Evolutionary conservation across 176 grass and related monocot species (phyloP), one percentile per base, ranked within the genome.

Genomic region (Miscanthus lutarioriparius): DNA sequence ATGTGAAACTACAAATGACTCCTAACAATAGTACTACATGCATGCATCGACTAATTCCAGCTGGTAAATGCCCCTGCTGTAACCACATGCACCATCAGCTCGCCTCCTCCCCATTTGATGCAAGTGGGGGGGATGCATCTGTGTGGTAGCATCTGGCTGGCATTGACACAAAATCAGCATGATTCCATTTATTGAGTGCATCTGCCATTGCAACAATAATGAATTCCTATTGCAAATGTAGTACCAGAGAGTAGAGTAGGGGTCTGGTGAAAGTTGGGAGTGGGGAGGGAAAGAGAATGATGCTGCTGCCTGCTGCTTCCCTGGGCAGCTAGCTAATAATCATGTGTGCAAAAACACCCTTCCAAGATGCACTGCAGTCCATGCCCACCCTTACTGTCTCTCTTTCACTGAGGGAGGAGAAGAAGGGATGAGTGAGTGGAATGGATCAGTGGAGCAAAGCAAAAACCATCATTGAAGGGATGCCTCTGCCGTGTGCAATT

Each of bases 121-220:
- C 84, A 48, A 75, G 64, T 54, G 81, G 44, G 76, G 62, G 65
- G 33, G 25, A 37, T 49, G 72, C 64, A 51, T 70, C 33, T 65
- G 17, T 65, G 17, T 10, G 56, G 67, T 45, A 63, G 74, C 28
- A 75, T 87, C 80, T 20, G 14, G 84, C 75, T 84, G 89, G 84
- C 84, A 76, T 84, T 80, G 62, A 14, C 85, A 76, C 89, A 75
- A 84, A 87, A 80, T 84, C 84, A 84, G 85, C 89, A 90, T 87
- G 89, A 90, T 90, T 80, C 75, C 84, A 90, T 87, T 90, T 90
- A 90, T 87, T 90, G 89, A 80, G 69, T 87, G 89, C 84, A 70
- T 84, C 89, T 87, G 84, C 75, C 84, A 53, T 85, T 75, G 75
- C 69, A 70, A 71, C 67, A 83, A 83, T 86, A 87, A 83, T 86